Base-by-base conservation (phyloP, 345 rosid genomes). In the Salix arbutifolia region DNA sequence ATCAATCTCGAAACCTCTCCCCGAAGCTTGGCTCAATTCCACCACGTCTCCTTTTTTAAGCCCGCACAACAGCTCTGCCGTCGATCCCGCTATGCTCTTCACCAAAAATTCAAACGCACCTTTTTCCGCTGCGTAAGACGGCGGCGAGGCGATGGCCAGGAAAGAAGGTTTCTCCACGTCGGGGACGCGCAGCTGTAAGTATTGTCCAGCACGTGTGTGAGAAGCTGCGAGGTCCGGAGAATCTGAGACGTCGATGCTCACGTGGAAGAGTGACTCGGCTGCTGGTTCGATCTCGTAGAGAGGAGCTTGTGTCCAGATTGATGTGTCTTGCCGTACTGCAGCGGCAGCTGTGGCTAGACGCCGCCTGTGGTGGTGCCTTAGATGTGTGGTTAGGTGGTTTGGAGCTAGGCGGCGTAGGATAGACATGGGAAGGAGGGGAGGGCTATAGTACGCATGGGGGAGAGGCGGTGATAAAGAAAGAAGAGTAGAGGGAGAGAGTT, bases 101-200 rank as follows among this genome's bases (percentile, higher is more conserved):
- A 93, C 98, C 80, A 93, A 81, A 44, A 96, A 93, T 75, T 96
- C 95, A 62, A 96, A 92, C 28, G 86, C 88, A 28, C 97, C 97
- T 11, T 76, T 87, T 52, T 84, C 58, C 3, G 87, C 73, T 10
- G 97, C 86, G 9, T 86, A 73, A 14, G 88, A 84, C 25, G 98
- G 98, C 68, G 98, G 91, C 70, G 97, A 96, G 3, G 98, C 97
- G 58, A 96, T 88, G 40, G 99, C 96, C 19, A 96, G 83, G 71
- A 96, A 93, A 3, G 98, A 76, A 1, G 94, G 97, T 79, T 86
- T 93, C 69, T 79, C 90, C 2, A 77, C 85, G 71, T 88, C 91
- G 16, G 86, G 90, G 35, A 96, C 77, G 13, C 97, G 95, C 46
- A 96, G 87, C 94, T 92, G 98, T 31, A 93, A 90, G 85, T 92